A percentile compares a stretch with the other conserved stretches of the same genome.
These are phyloP conservation scores for Cryptococcus sp. DNA, from an alignment of 1,284 basidiomycete genomes.

Conservation along the genomic window DNA sequence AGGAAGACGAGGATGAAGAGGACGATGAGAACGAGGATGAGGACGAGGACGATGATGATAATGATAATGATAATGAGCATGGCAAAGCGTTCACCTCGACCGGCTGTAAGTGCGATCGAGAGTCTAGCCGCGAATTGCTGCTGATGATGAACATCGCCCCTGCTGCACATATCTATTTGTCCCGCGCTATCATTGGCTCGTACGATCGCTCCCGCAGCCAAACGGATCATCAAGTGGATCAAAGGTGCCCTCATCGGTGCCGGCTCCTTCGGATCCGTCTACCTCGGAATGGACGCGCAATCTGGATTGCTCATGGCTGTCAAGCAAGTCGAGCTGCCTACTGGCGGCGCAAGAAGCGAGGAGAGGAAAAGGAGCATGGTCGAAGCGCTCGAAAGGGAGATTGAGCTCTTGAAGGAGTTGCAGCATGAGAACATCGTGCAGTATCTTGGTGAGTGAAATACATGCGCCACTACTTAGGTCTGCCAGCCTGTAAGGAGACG, in stretches of 20 bases:
- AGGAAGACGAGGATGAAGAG: constrained; percentile 55
- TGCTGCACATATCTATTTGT: constrained; percentile 5
- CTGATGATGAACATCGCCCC: background rate
- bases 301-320: constrained; percentile 97
- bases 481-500: background rate
- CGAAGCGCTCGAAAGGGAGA: constrained; percentile 91
- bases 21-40: constrained; percentile 42
- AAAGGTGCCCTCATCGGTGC: constrained; percentile 97
- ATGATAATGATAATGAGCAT: constrained; percentile 54
- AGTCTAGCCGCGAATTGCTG: background rate
- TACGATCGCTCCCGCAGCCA: constrained; percentile 45
- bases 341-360: constrained; percentile 81
- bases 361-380: constrained; percentile 95
- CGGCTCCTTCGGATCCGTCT: constrained; percentile 93
- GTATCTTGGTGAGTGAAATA: constrained; percentile 73
- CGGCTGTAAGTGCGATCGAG: constrained; percentile 58
- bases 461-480: constrained; percentile 1
- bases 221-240: constrained; percentile 89
- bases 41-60: constrained; percentile 56
- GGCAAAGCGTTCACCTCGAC: constrained; percentile 62
- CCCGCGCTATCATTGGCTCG: background rate
- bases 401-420: constrained; percentile 90
- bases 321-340: constrained; percentile 95
- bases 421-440: constrained; percentile 98
- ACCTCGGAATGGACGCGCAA: constrained; percentile 94